Base-by-base conservation (phyloP, 139 green algal genomes). In the Coelastrella sp. region DNA sequence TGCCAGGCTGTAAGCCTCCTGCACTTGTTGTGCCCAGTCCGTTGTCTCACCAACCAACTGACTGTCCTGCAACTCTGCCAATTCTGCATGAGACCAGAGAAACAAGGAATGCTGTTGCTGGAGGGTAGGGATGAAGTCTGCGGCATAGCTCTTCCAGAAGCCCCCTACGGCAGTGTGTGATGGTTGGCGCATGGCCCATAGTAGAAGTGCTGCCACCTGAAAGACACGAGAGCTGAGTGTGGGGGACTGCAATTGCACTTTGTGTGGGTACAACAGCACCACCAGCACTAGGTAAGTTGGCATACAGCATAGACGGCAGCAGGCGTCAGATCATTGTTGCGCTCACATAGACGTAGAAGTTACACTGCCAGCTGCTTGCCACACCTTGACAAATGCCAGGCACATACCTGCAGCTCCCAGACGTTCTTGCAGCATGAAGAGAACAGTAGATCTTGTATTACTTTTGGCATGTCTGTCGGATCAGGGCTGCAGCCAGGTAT, bases 61-160 rank as follows among this genome's bases (percentile, higher is more conserved):
- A n/a, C 37, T 25, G n/a, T 45, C 75, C 51, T 69, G 66, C 45
- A 68, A 30, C 43, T 59, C 7, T 25, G 48, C 3, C 34, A 79
- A 11, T 53, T 76, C 60, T 40, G 64, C 32, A 17, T 67, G 35
- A 62, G 41, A 76, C 60, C 78, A 84, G 30, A 75, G 78, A 19
- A 74, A 32, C 60, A 84, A 23, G 4, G 40, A 67, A n/a, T 41
- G 38, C 62, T 84, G 77, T 45, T 74, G 8, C 41, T 45, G 21
- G 3, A 25, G 8, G 2, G 37, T 17, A 1, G 87, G 82, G 30
- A 88, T 34, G 43, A 88, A 51, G 7, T 5, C 15, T 35, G 43
- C n/a, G 51, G 80, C 48, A 59, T 90, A 88, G 35, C 48, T 48
- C 8, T 75, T 37, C 81, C 87, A 88, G 60, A 88, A 88, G 2